phyloP scores from a whole-genome alignment of 768 basidiomycete genomes.

The Sporobolomyces pararoseus region DNA sequence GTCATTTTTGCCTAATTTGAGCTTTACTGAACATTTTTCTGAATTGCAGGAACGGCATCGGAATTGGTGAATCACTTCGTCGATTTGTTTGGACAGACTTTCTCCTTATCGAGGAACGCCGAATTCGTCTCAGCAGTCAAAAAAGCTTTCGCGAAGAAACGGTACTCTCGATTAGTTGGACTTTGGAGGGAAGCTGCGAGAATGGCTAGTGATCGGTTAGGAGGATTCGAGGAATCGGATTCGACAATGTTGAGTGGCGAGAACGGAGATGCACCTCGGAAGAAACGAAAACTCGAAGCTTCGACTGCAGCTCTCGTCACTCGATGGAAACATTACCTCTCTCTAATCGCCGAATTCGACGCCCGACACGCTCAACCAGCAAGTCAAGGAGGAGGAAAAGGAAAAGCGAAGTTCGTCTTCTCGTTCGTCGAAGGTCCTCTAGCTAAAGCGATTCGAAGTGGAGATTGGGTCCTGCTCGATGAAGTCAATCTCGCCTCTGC shows the following conservation, averaged over 20 bases:
- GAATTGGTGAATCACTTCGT: slow-evolving; percentile 57
- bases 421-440: slow-evolving; percentile 93
- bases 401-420: slow-evolving; percentile 85
- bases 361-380: slow-evolving; percentile 68
- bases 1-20: background rate
- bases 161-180: slow-evolving; percentile 77
- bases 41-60: slow-evolving; percentile 24
- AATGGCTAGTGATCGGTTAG: slow-evolving; percentile 65
- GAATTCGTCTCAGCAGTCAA: slow-evolving; percentile 76
- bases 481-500: slow-evolving; percentile 92
- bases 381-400: slow-evolving; percentile 47
- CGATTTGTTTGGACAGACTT: slow-evolving; percentile 75
- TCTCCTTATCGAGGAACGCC: slow-evolving; percentile 83
- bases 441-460: slow-evolving; percentile 78
- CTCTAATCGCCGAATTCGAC: slow-evolving; percentile 73
- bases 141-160: slow-evolving; percentile 73
- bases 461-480: slow-evolving; percentile 92
- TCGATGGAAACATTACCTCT: slow-evolving; percentile 66
- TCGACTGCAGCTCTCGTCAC: slow-evolving; percentile 42
- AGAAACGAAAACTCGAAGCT: slow-evolving; percentile 40
- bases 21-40: too few relatives aligned
- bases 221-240: background rate
- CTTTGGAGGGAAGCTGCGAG: slow-evolving; percentile 61
- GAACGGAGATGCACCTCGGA: slow-evolving; percentile 42
- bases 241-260: background rate